Percentiles rank a stretch among this genome's conserved stretches.
These are phyloP conservation scores for Gynochthodes officinalis DNA, from an alignment of 257 asterid genomes.

Conservation along the genomic window DNA sequence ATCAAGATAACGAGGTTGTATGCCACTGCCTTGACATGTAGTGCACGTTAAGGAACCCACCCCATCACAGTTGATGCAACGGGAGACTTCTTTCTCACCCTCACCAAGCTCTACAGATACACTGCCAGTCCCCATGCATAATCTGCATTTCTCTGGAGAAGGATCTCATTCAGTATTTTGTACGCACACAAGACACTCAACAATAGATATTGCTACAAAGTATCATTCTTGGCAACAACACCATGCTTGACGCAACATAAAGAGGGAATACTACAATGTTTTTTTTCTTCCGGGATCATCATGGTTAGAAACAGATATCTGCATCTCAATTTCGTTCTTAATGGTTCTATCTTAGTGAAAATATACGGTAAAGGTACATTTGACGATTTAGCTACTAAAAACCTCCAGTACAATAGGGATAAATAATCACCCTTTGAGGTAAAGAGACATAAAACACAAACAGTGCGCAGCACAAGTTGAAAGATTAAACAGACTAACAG, in stretches of 20 bases:
- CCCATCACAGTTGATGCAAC: conserved; percentile 86
- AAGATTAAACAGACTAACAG: neutral
- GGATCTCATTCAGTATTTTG: neutral
- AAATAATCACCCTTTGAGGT: neutral
- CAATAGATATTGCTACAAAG: neutral
- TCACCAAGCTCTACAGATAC: conserved; percentile 85
- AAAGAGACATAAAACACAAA: neutral
- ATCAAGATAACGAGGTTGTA: conserved; percentile 96
- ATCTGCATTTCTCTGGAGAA: conserved; percentile 76
- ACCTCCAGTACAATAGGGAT: neutral
- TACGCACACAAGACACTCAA: neutral
- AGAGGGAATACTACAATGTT: neutral
- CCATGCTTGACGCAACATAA: neutral
- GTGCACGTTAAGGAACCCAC: conserved; percentile 91
- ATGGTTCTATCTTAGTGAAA: neutral
- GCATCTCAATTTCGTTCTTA: neutral
- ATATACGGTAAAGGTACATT: neutral
- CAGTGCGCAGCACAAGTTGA: neutral
- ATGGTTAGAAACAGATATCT: neutral
- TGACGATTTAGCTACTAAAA: neutral
- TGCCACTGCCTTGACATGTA: conserved; percentile 97
- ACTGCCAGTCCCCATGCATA: conserved; percentile 77
- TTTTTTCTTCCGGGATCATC: neutral
- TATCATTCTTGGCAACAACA: neutral
- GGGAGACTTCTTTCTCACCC: conserved; percentile 69